phyloP scores from a whole-genome alignment of 257 asterid species.

The Nicotiana tomentosiformis region DNA sequence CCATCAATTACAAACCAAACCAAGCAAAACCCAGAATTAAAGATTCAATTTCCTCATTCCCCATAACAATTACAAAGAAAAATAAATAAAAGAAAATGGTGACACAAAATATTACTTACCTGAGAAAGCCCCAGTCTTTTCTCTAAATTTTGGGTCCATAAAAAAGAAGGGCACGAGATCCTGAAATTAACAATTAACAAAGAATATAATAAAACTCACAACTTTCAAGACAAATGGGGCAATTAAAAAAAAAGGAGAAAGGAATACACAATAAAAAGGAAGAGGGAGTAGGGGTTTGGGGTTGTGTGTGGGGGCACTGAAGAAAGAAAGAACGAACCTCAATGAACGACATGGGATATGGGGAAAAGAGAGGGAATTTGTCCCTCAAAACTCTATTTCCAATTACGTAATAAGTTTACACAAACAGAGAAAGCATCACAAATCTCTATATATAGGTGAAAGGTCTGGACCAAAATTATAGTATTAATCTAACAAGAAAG shows the following conservation, averaged over 20 bases:
- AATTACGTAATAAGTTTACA: background rate
- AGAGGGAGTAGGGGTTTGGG: background rate
- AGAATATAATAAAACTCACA: constrained; percentile 15
- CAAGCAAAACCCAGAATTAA: constrained; percentile 1
- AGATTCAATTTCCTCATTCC: constrained; percentile 10
- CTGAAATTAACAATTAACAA: constrained; percentile 26
- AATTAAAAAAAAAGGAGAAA: background rate
- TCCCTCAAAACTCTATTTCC: background rate
- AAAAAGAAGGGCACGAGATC: constrained; percentile 50
- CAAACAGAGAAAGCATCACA: background rate
- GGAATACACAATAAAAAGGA: background rate
- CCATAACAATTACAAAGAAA: background rate
- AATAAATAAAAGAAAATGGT: constrained; percentile 6
- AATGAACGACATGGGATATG: constrained; percentile 45
- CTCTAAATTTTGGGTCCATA: constrained; percentile 25
- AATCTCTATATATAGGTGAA: background rate
- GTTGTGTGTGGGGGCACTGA: background rate
- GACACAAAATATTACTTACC: constrained; percentile 30
- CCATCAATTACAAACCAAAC: background rate
- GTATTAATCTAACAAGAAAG: background rate
- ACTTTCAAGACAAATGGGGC: background rate
- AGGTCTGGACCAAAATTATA: background rate
- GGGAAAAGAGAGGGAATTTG: background rate
- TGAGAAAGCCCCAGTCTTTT: constrained; percentile 30
- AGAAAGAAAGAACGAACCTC: constrained; percentile 41